phyloP scores from a whole-genome alignment of 805 yeast genomes.

The Babjeviella inositovora region DNA sequence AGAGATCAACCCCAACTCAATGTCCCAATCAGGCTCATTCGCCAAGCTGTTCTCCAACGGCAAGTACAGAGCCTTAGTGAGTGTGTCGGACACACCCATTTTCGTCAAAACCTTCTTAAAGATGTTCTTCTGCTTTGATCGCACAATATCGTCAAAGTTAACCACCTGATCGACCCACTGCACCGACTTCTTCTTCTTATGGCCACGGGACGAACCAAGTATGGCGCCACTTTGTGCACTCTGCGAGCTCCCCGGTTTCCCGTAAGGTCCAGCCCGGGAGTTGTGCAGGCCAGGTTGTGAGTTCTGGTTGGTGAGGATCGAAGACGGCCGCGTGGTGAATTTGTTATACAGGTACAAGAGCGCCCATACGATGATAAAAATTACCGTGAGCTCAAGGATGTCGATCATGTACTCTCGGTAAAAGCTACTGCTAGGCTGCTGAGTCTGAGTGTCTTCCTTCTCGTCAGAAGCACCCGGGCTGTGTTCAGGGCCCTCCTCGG shows the following conservation, averaged over 20 bases:
- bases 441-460: background rate
- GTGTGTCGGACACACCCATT: no score
- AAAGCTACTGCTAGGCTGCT: background rate
- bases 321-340: constrained; percentile 17
- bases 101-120: constrained; percentile 10
- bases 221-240: no score
- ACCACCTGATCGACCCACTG: constrained; percentile 29
- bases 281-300: no score
- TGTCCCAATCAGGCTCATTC: no score
- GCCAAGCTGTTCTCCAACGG: no score
- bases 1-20: no score
- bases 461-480: constrained; percentile 1
- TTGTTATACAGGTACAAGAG: constrained; percentile 19
- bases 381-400: constrained; percentile 20
- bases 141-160: constrained; percentile 4
- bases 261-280: no score
- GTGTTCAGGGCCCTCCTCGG: no score
- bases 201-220: no score
- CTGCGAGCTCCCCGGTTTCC: no score
- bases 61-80: no score
- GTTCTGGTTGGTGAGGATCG: constrained; percentile 18
- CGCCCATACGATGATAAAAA: constrained; percentile 19
- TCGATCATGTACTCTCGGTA: constrained; percentile 8
- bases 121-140: background rate
- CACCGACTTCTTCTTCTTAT: constrained; percentile 22